Evolutionary conservation across 1,284 basidiomycete species (phyloP).

Genomic region (Cryptococcus sp.): DNA sequence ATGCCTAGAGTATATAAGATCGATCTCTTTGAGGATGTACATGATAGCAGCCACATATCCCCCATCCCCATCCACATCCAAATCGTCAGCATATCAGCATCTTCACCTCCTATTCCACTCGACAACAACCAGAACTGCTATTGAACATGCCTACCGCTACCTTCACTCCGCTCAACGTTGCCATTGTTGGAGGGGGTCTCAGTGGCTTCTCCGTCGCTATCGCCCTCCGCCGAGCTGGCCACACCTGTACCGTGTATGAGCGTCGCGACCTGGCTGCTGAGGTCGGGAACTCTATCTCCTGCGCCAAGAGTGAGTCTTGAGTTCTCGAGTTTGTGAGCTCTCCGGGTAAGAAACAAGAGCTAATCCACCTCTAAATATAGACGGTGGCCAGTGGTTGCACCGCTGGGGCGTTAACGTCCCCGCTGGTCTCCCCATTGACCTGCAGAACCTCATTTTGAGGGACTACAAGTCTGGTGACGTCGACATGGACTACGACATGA

Average conservation of each 20-base stretch:
- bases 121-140: too few relatives aligned
- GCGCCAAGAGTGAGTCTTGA: constrained; percentile 29
- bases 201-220: constrained; percentile 36
- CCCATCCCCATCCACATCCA: too few relatives aligned
- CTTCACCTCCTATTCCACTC: background rate
- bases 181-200: constrained; percentile 37
- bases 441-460: constrained; percentile 38
- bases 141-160: constrained; percentile 1
- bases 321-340: background rate
- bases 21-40: too few relatives aligned
- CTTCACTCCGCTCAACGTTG: constrained; percentile 6
- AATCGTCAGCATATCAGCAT: background rate
- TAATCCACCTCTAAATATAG: background rate
- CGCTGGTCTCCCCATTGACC: constrained; percentile 31
- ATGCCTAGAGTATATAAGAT: background rate
- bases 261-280: constrained; percentile 39
- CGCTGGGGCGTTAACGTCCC: constrained; percentile 38
- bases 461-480: constrained; percentile 41
- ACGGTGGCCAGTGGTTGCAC: constrained; percentile 35
- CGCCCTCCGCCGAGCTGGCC: constrained; percentile 36
- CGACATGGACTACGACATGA: constrained; percentile 35
- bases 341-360: background rate
- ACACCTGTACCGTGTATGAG: constrained; percentile 31
- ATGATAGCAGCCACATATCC: too few relatives aligned
- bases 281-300: constrained; percentile 43